phyloP scores from a whole-genome alignment of 345 rosid species.

The Eucalyptus pumila region DNA sequence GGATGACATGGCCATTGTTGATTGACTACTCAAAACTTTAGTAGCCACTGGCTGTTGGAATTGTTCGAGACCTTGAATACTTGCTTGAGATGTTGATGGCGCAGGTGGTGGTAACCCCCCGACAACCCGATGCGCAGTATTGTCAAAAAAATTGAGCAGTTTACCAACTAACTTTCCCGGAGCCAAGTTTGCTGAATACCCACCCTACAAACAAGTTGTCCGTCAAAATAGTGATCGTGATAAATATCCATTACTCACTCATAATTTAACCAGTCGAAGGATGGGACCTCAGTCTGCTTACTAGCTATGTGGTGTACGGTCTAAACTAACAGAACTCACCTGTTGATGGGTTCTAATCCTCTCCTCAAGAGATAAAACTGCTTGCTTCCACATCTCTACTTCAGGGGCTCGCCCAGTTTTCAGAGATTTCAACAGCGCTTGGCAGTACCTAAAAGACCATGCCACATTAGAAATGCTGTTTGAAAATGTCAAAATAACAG shows the following conservation, averaged over 20 bases:
- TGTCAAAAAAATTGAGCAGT: constrained; percentile 70
- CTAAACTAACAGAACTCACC: constrained; percentile 11
- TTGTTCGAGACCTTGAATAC: constrained; percentile 22
- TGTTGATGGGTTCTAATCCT: constrained; percentile 67
- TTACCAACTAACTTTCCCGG: constrained; percentile 66
- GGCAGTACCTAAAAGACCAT: constrained; percentile 52
- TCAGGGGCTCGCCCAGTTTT: constrained; percentile 64
- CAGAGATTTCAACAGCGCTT: constrained; percentile 50
- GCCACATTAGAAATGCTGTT: neutral
- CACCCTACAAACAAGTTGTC: constrained; percentile 39
- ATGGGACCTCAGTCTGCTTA: neutral
- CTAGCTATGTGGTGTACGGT: neutral
- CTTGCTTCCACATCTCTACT: constrained; percentile 58
- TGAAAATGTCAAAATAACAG: neutral
- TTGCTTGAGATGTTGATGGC: constrained; percentile 30
- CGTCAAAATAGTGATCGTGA: neutral
- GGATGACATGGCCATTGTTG: constrained; percentile 67
- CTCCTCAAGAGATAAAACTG: constrained; percentile 53
- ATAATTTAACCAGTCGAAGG: neutral
- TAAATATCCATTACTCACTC: neutral
- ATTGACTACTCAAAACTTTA: constrained; percentile 61
- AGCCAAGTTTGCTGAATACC: constrained; percentile 59
- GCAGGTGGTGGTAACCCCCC: constrained; percentile 64
- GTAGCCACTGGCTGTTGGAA: constrained; percentile 22
- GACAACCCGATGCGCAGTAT: constrained; percentile 73